A percentile compares a stretch with the other conserved stretches of the same genome.
phyloP scores from a whole-genome alignment of 164 flowering plant species.

The Vitis cinerea region DNA sequence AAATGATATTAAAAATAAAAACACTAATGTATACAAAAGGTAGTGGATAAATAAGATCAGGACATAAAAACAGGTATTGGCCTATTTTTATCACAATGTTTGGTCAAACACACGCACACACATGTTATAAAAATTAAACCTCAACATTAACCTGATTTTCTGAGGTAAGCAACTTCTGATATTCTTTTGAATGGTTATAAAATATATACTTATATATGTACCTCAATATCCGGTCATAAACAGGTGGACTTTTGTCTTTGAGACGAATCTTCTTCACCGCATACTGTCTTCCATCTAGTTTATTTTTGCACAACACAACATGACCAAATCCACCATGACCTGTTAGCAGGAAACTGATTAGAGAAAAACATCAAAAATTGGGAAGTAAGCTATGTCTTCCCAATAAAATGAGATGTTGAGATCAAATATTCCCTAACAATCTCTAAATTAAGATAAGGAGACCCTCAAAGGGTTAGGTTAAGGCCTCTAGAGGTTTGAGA shows the following conservation, averaged over 20 bases:
- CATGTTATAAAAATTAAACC: neutral
- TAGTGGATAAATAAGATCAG: neutral
- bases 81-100: neutral
- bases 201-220: constrained; percentile 21
- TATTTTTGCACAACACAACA: constrained; percentile 92
- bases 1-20: neutral
- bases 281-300: constrained; percentile 93
- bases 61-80: neutral
- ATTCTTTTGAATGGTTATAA: neutral
- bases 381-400: neutral
- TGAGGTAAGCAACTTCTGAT: neutral
- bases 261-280: constrained; percentile 94
- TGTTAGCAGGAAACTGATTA: constrained; percentile 23
- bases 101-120: too few relatives aligned
- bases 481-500: too few relatives aligned
- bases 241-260: constrained; percentile 73
- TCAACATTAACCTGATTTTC: neutral
- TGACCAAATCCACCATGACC: constrained; percentile 99
- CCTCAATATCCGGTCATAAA: constrained; percentile 92
- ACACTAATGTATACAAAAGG: neutral
- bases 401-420: neutral
- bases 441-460: too few relatives aligned
- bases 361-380: neutral
- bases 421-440: neutral
- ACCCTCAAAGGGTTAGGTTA: too few relatives aligned